Base-by-base conservation (phyloP, 2,329 filamentous ascomycete genomes). In the Colletotrichum lentis region DNA sequence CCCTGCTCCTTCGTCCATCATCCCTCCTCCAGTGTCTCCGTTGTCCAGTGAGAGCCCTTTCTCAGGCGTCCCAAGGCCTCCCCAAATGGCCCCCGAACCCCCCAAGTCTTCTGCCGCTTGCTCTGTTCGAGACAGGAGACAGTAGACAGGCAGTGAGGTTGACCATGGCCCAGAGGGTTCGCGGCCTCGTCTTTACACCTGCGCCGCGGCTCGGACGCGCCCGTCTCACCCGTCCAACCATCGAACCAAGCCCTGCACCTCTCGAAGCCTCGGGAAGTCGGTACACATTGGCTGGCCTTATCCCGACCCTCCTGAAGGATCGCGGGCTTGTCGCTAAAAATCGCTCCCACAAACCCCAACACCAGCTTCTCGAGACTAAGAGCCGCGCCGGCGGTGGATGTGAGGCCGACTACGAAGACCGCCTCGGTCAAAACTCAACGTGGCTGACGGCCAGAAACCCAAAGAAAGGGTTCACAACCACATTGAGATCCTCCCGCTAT, bases 171-270 rank as follows among this genome's bases (percentile, higher is more conserved):
- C 65, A 46, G 22, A 55, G 16, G 53, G 39, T 52, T 68, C 55
- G 66, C 62, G 66, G 66, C 66, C 65, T 52, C 65, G 47, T 47
- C 59, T 57, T 61, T 18, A 65, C 50, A 47, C 43, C 66, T 56
- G 66, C 66, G 62, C 62, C 66, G 66, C 66, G 62, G 43, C 27
- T 66, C 55, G 62, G 62, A 65, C 49, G 62, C 66, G 66, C 62
- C 62, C 66, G 66, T 46, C 27, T 44, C 49, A 56, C 50, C 49
- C 55, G 56, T 46, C 66, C 62, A 69, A 66, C 66, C 66, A 66
- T 56, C 46, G 14, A 31, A 39, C 49, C 49, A 69, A 69, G 66
- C 41, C 62, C 56, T 43, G 50, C 66, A 43, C 35, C 56, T 56
- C 66, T 56, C 50, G 37, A 69, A 24, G 53, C 41, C 16, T 35